Base-by-base conservation (phyloP, 495 filamentous ascomycete genomes). In the Hyphodiscus hymeniophilus region DNA sequence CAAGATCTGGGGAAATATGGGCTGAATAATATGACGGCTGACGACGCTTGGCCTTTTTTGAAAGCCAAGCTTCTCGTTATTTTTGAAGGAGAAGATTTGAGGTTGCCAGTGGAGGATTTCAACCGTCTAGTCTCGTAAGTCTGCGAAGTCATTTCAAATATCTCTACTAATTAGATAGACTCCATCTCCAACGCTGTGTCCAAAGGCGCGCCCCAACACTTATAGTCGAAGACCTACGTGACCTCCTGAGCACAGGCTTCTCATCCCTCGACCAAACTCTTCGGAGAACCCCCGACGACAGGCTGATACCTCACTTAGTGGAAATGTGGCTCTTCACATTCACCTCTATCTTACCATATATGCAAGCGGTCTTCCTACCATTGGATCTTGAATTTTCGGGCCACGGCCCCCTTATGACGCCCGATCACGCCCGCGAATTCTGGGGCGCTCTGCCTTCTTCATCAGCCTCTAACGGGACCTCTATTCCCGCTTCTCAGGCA, bases 21-120 rank as follows among this genome's bases (percentile, higher is more conserved):
- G 0, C 66, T 94, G 18, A 77, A 85, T 50, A 88, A 87, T 54
- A 83, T 95, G 80, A 79, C 77, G 4, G 72, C 84, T 0, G 92
- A 99, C 54, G 89, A 96, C 61, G 91, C 89, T 6, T 99, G 94
- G 94, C 87, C 90, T 20, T 85, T 88, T 48, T 65, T 99, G n/a
- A 92, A 91, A 55, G 82, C 85, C 0, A 89, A 88, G 50, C 60
- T 97, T n/a, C 71, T 97, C 10, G 79, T 87, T 38, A 81, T 96
- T 12, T 99, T 99, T 58, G 87, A 95, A 54, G 90, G 87, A 8
- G 94, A 96, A 56, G 86, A 95, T 52, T 72, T 95, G 4, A 76
- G 87, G 12, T 74, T 90, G 36, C 89, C 91, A 0, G 84, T 99
- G 15, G 94, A 99, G 61, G 94, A 97, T 57, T 77, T 97, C 50